Conservation (phyloP, 2,329 filamentous ascomycete genomes). For the Penicillium sp. region DNA sequence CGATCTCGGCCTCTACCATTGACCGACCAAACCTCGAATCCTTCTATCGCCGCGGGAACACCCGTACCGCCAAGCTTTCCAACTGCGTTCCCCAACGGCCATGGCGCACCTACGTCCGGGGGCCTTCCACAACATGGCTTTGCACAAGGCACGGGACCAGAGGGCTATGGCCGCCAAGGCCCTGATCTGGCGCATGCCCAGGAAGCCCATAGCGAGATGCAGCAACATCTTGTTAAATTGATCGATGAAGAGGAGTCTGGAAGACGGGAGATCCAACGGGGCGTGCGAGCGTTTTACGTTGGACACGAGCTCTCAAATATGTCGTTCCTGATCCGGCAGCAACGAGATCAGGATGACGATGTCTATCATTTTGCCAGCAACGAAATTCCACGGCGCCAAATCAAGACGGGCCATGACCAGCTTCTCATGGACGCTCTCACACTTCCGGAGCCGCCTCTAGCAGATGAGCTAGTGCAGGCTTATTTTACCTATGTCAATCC, state of each 20-base stretch:
- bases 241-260: constrained; percentile 52
- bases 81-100: constrained; percentile 25
- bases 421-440: constrained; percentile 52
- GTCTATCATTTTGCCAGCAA: constrained; percentile 48
- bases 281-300: constrained; percentile 55
- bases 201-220: constrained; percentile 44
- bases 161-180: constrained; percentile 26
- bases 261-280: constrained; percentile 49
- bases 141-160: constrained; percentile 20
- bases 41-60: constrained; percentile 19
- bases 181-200: constrained; percentile 37
- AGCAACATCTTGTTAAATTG: constrained; percentile 53
- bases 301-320: constrained; percentile 59
- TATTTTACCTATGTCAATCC: constrained; percentile 56
- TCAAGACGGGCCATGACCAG: constrained; percentile 47
- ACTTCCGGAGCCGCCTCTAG: constrained; percentile 50
- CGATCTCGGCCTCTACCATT: constrained; percentile 40
- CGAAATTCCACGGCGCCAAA: constrained; percentile 45
- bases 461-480: constrained; percentile 52
- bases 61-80: constrained; percentile 28
- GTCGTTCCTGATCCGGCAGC: constrained; percentile 56
- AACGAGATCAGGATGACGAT: constrained; percentile 44
- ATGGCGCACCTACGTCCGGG: constrained; percentile 19
- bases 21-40: constrained; percentile 25
- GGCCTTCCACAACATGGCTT: constrained; percentile 20